Evolutionary conservation across 441 rosid species (phyloP).

Genomic region (Croton setiger): DNA sequence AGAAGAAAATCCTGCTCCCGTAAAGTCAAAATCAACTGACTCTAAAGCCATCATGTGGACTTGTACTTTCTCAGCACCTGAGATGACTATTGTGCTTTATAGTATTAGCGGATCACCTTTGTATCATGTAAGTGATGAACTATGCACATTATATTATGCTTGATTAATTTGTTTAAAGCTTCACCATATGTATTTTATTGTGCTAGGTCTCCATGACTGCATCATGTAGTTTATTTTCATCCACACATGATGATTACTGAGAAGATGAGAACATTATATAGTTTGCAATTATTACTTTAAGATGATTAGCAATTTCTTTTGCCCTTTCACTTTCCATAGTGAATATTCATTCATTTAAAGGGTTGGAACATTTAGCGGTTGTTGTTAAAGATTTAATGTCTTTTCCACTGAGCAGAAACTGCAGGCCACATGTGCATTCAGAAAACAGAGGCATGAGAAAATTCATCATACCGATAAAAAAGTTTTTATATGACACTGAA

Average conservation of each 20-base stretch:
- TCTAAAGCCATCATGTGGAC: constrained; percentile 85
- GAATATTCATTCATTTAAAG: background rate
- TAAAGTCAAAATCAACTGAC: constrained; percentile 51
- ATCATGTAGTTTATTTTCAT: background rate
- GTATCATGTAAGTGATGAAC: constrained; percentile 77
- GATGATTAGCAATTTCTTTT: background rate
- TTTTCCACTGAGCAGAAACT: background rate
- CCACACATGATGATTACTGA: background rate
- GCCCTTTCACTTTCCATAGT: background rate
- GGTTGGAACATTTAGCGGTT: background rate
- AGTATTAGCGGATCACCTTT: constrained; percentile 55
- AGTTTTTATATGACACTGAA: background rate
- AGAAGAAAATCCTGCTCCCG: constrained; percentile 41
- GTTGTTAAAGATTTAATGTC: background rate
- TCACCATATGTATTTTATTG: constrained; percentile 14
- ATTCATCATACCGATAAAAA: background rate
- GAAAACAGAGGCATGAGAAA: background rate
- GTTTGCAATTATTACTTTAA: background rate
- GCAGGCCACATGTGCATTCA: background rate
- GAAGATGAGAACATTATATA: background rate
- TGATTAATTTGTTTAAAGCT: constrained; percentile 10
- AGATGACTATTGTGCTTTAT: constrained; percentile 79
- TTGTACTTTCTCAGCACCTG: constrained; percentile 95
- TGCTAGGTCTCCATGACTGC: constrained; percentile 12
- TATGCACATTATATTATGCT: constrained; percentile 1